Conservation (phyloP, 2,329 filamentous ascomycete species). For the Westerdykella sp. region DNA sequence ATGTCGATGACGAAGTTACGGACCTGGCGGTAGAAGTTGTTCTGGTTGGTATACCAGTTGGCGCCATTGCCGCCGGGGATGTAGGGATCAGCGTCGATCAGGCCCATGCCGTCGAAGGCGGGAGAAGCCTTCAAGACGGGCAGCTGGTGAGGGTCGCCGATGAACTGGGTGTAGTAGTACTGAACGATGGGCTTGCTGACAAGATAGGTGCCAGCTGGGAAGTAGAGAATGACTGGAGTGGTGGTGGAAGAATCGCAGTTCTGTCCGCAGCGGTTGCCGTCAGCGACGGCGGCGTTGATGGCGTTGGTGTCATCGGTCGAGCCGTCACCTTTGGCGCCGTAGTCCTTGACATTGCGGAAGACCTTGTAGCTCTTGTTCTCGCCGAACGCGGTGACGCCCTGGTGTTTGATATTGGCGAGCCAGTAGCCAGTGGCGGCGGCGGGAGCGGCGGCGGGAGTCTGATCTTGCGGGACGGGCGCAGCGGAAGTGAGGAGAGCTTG, state of each 20-base stretch:
- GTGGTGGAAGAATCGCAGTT: conserved; percentile 78
- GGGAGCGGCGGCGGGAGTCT: conserved; percentile 21
- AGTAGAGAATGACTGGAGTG: conserved; percentile 84
- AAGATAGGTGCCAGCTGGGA: conserved; percentile 79
- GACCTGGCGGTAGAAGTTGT: conserved; percentile 52
- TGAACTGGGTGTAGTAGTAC: conserved; percentile 88
- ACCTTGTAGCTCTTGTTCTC: conserved; percentile 54
- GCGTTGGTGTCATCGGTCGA: conserved; percentile 76
- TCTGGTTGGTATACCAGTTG: conserved; percentile 50
- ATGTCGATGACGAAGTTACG: conserved; percentile 51
- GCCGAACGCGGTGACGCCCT: conserved; percentile 62
- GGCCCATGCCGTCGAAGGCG: conserved; percentile 72
- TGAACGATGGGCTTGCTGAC: conserved; percentile 74
- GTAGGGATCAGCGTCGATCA: conserved; percentile 88
- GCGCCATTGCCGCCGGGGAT: conserved; percentile 50
- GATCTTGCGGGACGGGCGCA: conserved; percentile 7
- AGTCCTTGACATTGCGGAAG: conserved; percentile 47
- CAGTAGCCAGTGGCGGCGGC: conserved; percentile 52
- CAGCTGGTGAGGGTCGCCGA: conserved; percentile 68
- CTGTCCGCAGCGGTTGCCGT: conserved; percentile 71
- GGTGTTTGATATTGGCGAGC: conserved; percentile 62
- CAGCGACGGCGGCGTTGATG: conserved; percentile 76
- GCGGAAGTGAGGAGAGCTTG: conserved; percentile 29
- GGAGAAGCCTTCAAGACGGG: conserved; percentile 64
- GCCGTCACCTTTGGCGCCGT: conserved; percentile 50